Conservation (phyloP, 2,329 filamentous ascomycete species). For the Podosphaera fusca region DNA sequence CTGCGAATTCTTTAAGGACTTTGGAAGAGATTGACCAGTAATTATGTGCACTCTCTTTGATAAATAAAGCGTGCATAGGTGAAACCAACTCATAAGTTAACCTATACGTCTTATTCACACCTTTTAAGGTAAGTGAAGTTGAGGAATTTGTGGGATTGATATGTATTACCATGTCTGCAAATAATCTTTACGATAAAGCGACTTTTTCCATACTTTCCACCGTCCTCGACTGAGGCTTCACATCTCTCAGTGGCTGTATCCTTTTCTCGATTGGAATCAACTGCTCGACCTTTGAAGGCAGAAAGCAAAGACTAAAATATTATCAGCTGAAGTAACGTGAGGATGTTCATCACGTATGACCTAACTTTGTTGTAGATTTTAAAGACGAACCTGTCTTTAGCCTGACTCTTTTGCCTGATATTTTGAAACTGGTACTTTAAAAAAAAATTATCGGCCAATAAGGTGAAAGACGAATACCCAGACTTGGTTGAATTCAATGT, state of each 20-base stretch:
- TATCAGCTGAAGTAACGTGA: neutral
- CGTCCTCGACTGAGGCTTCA: conserved; percentile 51
- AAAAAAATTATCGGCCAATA: conserved; percentile 47
- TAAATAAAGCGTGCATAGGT: conserved; percentile 58
- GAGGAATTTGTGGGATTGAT: neutral
- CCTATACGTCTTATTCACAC: conserved; percentile 54
- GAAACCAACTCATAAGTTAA: conserved; percentile 51
- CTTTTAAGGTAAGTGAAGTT: conserved; percentile 17
- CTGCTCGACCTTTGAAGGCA: conserved; percentile 45
- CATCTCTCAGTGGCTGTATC: conserved; percentile 52
- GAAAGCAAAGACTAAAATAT: conserved; percentile 38
- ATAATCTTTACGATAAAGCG: conserved; percentile 52
- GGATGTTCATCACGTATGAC: neutral
- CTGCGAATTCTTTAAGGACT: conserved; percentile 50
- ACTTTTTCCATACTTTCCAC: conserved; percentile 40
- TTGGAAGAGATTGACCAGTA: conserved; percentile 51
- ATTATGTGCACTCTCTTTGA: conserved; percentile 39
- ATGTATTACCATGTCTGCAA: conserved; percentile 39
- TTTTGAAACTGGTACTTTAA: conserved; percentile 45
- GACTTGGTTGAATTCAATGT: conserved; percentile 63
- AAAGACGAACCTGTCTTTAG: conserved; percentile 40
- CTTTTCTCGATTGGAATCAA: conserved; percentile 37
- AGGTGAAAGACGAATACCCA: conserved; percentile 50
- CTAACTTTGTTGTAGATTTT: conserved; percentile 47
- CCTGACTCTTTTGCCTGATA: conserved; percentile 4